These are phyloP conservation scores for Aspergillus homomorphus DNA, from an alignment of 495 filamentous ascomycete genomes.

Conservation along the genomic window DNA sequence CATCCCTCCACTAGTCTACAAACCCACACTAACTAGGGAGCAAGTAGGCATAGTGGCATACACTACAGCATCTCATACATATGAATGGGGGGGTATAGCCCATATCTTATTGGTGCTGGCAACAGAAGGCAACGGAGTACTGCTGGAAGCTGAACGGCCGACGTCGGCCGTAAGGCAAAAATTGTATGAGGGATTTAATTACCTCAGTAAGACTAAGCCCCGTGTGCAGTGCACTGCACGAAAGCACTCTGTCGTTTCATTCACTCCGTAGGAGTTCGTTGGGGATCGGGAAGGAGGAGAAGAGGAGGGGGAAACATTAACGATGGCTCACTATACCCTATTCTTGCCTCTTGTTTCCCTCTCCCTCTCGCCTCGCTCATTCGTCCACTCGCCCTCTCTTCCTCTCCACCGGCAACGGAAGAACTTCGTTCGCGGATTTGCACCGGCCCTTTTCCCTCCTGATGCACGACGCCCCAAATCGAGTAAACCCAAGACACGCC, in stretches of 20 bases:
- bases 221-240: background rate
- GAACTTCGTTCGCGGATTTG: slow-evolving; percentile 11
- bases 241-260: background rate
- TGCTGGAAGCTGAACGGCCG: background rate
- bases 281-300: background rate
- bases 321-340: background rate
- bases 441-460: slow-evolving; percentile 8
- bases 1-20: no score
- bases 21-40: no score
- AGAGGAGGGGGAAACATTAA: background rate
- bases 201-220: background rate
- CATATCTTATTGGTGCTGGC: slow-evolving; percentile 7
- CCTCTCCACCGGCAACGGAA: slow-evolving; percentile 1
- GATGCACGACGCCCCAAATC: slow-evolving; percentile 20
- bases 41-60: background rate
- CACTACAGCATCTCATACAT: background rate
- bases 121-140: background rate
- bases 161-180: slow-evolving; percentile 1
- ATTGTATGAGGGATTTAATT: slow-evolving; percentile 26
- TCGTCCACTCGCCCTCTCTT: background rate
- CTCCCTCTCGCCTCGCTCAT: background rate
- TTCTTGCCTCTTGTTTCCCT: background rate
- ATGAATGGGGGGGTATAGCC: background rate
- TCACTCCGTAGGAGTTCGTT: background rate
- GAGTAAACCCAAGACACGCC: slow-evolving; percentile 16